A percentile compares a stretch with the other conserved stretches of the same genome.
phyloP scores from a whole-genome alignment of 768 basidiomycete genomes.

The Saitozyma sp. region DNA sequence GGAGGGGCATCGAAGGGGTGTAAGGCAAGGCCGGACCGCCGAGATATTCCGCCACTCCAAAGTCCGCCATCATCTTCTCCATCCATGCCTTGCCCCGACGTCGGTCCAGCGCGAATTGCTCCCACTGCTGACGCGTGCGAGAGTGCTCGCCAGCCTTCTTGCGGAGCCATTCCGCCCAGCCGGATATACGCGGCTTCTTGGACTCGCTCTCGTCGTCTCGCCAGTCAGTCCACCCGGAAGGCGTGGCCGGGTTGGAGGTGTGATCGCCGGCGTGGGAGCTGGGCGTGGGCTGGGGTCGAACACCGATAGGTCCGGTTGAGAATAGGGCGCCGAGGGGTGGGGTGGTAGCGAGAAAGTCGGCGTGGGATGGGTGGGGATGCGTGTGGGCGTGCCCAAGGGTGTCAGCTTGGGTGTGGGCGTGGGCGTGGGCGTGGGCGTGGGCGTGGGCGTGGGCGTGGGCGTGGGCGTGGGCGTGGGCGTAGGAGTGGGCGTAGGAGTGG shows the following conservation, averaged over 20 bases:
- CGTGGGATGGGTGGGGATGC: too few relatives aligned
- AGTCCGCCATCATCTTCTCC: conserved; percentile 27
- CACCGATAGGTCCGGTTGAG: not conserved
- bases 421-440: too few relatives aligned
- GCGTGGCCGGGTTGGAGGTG: not conserved
- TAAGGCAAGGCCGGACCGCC: conserved; percentile 11
- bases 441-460: too few relatives aligned
- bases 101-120: conserved; percentile 23
- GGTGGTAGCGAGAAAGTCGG: too few relatives aligned
- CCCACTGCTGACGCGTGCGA: conserved; percentile 24
- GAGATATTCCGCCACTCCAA: conserved; percentile 15
- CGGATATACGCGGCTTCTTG: conserved; percentile 15
- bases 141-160: conserved; percentile 22
- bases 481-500: too few relatives aligned
- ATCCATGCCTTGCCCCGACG: conserved; percentile 26
- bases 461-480: too few relatives aligned
- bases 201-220: conserved; percentile 9
- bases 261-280: not conserved
- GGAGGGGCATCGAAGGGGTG: conserved; percentile 4
- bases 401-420: too few relatives aligned
- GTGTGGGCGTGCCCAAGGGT: too few relatives aligned
- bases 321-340: not conserved
- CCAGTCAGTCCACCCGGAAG: not conserved
- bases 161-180: conserved; percentile 30
- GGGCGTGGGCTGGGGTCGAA: not conserved